Conservation (phyloP, 1,284 basidiomycete species). For the Puccinia brachypodii region DNA sequence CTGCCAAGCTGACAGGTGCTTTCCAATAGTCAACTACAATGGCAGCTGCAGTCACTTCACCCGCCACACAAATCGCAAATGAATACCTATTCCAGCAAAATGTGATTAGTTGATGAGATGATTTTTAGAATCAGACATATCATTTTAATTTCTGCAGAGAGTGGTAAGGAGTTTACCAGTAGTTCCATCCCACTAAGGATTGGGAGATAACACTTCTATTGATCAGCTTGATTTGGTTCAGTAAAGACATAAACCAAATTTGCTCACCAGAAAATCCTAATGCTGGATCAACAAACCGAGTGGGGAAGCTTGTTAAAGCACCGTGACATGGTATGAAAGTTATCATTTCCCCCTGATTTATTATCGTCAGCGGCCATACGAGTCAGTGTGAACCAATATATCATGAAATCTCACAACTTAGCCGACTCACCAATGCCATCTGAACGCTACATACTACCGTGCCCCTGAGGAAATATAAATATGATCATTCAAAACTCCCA, state of each 20-base stretch:
- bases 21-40: slow-evolving; percentile 49
- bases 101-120: neutral
- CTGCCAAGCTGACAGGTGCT: slow-evolving; percentile 49
- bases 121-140: neutral
- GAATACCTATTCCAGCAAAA: slow-evolving; percentile 53
- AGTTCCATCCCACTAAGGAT: slow-evolving; percentile 36
- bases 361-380: neutral
- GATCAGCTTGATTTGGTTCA: neutral
- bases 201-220: neutral
- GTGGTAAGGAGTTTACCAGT: slow-evolving; percentile 23
- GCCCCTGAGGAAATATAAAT: slow-evolving; percentile 15
- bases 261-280: slow-evolving; percentile 41
- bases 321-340: slow-evolving; percentile 29
- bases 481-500: neutral
- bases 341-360: slow-evolving; percentile 44
- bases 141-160: neutral
- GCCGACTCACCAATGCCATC: slow-evolving; percentile 32
- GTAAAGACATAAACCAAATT: neutral
- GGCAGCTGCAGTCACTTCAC: slow-evolving; percentile 47
- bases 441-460: slow-evolving; percentile 40
- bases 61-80: slow-evolving; percentile 61
- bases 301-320: slow-evolving; percentile 25
- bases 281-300: slow-evolving; percentile 41
- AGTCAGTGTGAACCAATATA: neutral
- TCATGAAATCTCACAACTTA: neutral